A percentile compares a stretch with the other conserved stretches of the same genome.
phyloP scores from a whole-genome alignment of 1,139 yeast genomes.

The Kodamaea arcana region DNA sequence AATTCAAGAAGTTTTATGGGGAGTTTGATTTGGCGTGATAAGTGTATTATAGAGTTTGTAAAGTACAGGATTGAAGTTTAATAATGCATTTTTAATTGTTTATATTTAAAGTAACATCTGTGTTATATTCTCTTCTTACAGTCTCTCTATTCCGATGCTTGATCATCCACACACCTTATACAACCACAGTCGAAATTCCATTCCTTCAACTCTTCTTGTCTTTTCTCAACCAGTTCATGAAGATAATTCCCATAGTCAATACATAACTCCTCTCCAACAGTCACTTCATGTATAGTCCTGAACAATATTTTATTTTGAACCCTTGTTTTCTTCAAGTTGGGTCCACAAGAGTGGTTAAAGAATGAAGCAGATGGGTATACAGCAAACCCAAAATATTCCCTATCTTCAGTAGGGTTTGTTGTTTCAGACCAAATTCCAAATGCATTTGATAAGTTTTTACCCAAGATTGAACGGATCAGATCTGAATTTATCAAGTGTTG shows the following conservation, averaged over 20 bases:
- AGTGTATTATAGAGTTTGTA: too few relatives aligned
- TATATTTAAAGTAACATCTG: too few relatives aligned
- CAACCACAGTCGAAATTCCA: constrained; percentile 68
- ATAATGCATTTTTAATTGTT: too few relatives aligned
- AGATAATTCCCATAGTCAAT: constrained; percentile 59
- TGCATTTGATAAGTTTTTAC: constrained; percentile 67
- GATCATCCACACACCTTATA: constrained; percentile 36
- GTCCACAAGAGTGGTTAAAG: constrained; percentile 58
- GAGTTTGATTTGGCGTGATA: constrained; percentile 31
- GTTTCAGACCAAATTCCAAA: constrained; percentile 66
- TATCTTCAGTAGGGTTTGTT: constrained; percentile 35
- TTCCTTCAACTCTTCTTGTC: constrained; percentile 43
- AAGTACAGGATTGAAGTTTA: too few relatives aligned
- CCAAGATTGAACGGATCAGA: constrained; percentile 47
- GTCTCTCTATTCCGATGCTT: too few relatives aligned
- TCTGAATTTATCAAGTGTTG: constrained; percentile 36
- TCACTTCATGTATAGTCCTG: constrained; percentile 26
- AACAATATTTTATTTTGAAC: constrained; percentile 20
- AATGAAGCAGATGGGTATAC: constrained; percentile 65
- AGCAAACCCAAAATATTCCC: constrained; percentile 66
- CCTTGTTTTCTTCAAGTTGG: constrained; percentile 21
- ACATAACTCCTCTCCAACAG: constrained; percentile 49
- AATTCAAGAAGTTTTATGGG: constrained; percentile 49
- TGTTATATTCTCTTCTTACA: too few relatives aligned
- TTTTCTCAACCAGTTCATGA: constrained; percentile 35